Conservation (phyloP, 2,329 filamentous ascomycete species). For the Alternaria triticimaculans region DNA sequence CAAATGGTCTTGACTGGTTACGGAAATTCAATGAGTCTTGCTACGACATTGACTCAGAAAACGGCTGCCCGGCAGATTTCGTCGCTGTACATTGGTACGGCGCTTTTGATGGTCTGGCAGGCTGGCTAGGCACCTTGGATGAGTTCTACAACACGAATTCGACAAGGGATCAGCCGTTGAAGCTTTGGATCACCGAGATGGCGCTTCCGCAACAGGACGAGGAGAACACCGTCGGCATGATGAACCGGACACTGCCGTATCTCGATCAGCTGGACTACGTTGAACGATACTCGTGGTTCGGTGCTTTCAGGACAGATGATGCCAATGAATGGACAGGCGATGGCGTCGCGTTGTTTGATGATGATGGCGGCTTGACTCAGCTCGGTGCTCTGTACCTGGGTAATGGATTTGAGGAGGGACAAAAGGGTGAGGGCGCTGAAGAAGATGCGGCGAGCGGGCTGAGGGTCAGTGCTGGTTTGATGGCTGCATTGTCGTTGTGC, state of each 20-base stretch:
- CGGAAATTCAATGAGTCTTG: conserved; percentile 69
- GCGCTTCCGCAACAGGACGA: conserved; percentile 66
- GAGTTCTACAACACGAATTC: conserved; percentile 58
- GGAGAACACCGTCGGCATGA: conserved; percentile 68
- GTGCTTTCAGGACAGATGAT: conserved; percentile 40
- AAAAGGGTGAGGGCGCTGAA: conserved; percentile 36
- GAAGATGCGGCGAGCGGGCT: conserved; percentile 20
- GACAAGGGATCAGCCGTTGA: conserved; percentile 50
- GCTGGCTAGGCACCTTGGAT: conserved; percentile 68
- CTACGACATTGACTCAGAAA: conserved; percentile 40
- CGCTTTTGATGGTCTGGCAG: conserved; percentile 70
- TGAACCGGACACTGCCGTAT: conserved; percentile 71
- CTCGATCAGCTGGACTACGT: conserved; percentile 66
- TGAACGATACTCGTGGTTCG: conserved; percentile 46
- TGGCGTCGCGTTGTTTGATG: conserved; percentile 43
- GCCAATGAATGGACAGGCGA: conserved; percentile 48
- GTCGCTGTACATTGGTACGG: conserved; percentile 65
- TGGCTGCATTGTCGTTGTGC: conserved; percentile 10
- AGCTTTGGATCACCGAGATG: conserved; percentile 81
- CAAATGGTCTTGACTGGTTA: conserved; percentile 71
- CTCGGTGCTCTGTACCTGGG: conserved; percentile 45
- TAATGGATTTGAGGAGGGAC: conserved; percentile 35
- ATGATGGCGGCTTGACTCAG: conserved; percentile 40
- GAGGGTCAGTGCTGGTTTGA: conserved; percentile 13
- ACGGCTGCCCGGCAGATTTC: conserved; percentile 59